Evolutionary conservation across 495 filamentous ascomycete genomes (phyloP), one percentile per base, ranked within the genome.

Genomic region (Monascus purpureus): DNA sequence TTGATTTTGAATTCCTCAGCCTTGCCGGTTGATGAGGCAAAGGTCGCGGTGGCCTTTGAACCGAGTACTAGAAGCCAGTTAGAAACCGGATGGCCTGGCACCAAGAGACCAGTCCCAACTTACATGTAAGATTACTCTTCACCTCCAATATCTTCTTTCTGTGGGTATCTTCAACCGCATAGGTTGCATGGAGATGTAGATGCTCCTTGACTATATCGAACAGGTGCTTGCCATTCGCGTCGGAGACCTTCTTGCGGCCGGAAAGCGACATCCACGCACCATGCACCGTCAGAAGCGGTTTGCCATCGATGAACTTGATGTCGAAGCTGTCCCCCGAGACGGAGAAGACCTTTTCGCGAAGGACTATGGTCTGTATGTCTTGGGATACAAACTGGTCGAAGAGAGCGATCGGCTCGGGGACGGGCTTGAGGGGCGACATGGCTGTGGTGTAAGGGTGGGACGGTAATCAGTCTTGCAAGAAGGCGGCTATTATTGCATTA

Each of bases 271-370:
- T 30, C 36, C 59, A 44, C 17, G 66, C 55, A 42, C 67, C 68
- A 26, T 70, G 54, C 8, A 77, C 62, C 36, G 66, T 60, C 31
- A 77, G 48, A 26, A 73, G 37, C 4, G 57, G 52, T 12, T 55
- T 41, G 6, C 70, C 68, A 28, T 46, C 56, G 4, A 50, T 42
- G 0, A 55, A 42, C 28, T 60, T 60, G 45, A 75, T 58, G 35
- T 66, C 59, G 47, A 75, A 75, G 47, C 55, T 66, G 53, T 75
- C 69, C 14, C 67, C 64, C 11, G 66, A 55, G 15, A 70, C 49
- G 12, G 68, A 72, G 28, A 69, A 38, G 3, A 72, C 47, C 29
- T 70, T 67, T 37, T 77, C 72, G 39, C 61, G 69, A 22, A 77
- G 43, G 4, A 67, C 36, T 5, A 77, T 37, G 1, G 60, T 63